These are phyloP conservation scores for Fusarium subtropicale DNA, from an alignment of 2,329 filamentous ascomycete species.

Conservation along the genomic window DNA sequence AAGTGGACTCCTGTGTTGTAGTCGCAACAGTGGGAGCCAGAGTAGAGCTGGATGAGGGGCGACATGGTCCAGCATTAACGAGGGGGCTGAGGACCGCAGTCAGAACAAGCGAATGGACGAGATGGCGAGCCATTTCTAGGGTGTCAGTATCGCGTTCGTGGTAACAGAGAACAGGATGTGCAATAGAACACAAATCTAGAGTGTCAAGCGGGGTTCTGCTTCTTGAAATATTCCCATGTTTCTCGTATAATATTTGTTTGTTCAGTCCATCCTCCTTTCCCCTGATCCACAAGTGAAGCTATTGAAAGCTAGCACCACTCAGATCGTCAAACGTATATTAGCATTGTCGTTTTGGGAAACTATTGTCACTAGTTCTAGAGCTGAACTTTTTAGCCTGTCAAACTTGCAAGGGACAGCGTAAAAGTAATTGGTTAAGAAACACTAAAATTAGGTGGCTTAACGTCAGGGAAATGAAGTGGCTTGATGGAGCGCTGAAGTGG, in stretches of 20 bases:
- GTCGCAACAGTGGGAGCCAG: not conserved
- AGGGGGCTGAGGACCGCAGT: conserved; percentile 13
- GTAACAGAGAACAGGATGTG: not conserved
- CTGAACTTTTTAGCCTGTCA: not conserved
- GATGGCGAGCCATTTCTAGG: conserved; percentile 20
- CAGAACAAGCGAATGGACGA: conserved; percentile 23
- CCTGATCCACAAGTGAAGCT: not conserved
- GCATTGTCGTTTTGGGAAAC: not conserved
- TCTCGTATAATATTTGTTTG: not conserved
- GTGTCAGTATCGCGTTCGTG: not conserved
- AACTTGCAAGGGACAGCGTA: not conserved
- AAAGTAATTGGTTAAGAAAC: not conserved
- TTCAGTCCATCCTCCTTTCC: not conserved
- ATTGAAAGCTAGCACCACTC: not conserved
- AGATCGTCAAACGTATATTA: not conserved
- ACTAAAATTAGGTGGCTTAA: not conserved
- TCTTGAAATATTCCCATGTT: not conserved
- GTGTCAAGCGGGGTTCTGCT: not conserved
- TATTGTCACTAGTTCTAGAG: not conserved
- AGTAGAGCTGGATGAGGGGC: conserved; percentile 2
- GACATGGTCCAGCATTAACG: conserved; percentile 22
- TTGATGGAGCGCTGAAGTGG: not conserved
- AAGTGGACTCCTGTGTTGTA: not conserved
- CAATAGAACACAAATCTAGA: not conserved
- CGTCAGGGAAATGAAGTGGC: not conserved